A percentile compares a stretch with the other conserved stretches of the same genome.
phyloP scores from a whole-genome alignment of 257 asterid species.

The Rubia yunnanensis region DNA sequence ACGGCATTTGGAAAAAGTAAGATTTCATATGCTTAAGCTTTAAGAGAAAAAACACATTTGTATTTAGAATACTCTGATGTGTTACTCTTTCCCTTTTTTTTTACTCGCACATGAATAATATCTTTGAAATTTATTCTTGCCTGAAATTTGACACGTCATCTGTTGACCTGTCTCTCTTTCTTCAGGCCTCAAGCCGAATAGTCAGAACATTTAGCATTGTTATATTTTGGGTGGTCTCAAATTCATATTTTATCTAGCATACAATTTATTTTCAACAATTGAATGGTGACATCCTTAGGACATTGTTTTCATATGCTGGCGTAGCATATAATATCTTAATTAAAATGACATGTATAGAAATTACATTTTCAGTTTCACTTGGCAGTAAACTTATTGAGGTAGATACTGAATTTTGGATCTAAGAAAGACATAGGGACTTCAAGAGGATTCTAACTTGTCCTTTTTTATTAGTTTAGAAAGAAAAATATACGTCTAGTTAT shows the following conservation, averaged over 20 bases:
- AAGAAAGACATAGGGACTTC: too few relatives aligned
- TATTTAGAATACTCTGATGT: background rate
- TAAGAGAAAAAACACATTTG: background rate
- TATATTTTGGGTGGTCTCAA: background rate
- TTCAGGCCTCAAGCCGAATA: background rate
- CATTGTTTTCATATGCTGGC: background rate
- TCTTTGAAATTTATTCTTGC: background rate
- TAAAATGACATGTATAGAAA: background rate
- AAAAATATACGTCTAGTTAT: background rate
- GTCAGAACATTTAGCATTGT: background rate
- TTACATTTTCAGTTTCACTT: background rate
- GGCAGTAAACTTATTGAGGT: too few relatives aligned
- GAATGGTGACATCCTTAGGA: too few relatives aligned
- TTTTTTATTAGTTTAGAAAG: too few relatives aligned
- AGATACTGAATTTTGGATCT: background rate
- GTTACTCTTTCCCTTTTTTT: background rate
- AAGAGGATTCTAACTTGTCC: background rate
- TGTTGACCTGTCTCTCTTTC: background rate
- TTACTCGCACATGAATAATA: background rate
- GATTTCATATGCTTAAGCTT: constrained; percentile 10
- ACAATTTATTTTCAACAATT: too few relatives aligned
- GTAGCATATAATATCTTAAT: background rate
- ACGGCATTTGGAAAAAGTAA: constrained; percentile 51
- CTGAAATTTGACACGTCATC: background rate
- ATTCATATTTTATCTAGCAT: background rate